phyloP scores from a whole-genome alignment of 495 filamentous ascomycete species.

The Baudoinia panamericana region DNA sequence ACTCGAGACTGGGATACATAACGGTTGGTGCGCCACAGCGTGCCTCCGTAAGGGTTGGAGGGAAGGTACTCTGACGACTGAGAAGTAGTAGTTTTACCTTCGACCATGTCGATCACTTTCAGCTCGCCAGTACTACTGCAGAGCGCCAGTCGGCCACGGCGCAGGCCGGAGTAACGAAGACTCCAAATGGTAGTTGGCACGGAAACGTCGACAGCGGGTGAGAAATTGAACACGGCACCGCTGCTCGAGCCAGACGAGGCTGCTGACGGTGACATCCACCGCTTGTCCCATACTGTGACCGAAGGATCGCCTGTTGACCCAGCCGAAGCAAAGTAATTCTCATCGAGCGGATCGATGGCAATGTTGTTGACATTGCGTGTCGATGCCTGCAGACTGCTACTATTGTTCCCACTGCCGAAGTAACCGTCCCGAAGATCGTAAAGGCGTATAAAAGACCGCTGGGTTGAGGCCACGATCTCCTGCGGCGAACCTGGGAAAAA shows the following conservation, averaged over 20 bases:
- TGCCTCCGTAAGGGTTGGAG: constrained; percentile 11
- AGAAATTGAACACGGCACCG: constrained; percentile 51
- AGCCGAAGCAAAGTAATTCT: constrained; percentile 92
- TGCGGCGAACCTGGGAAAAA: constrained; percentile 82
- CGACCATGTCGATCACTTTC: constrained; percentile 38
- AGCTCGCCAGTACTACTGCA: constrained; percentile 69
- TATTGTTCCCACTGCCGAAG: constrained; percentile 15
- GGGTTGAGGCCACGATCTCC: constrained; percentile 67
- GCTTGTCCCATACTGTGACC: constrained; percentile 81
- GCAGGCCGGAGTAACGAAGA: constrained; percentile 65
- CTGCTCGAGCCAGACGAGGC: constrained; percentile 29
- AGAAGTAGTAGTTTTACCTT: neutral
- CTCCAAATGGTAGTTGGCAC: constrained; percentile 49
- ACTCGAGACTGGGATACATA: constrained; percentile 9
- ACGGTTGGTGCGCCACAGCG: constrained; percentile 5
- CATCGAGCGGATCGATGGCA: constrained; percentile 75
- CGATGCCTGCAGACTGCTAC: constrained; percentile 42
- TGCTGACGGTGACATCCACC: constrained; percentile 42
- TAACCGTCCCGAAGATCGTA: constrained; percentile 59
- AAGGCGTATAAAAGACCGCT: constrained; percentile 72
- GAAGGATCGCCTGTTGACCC: constrained; percentile 50
- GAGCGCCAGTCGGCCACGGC: constrained; percentile 58
- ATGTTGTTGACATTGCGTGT: constrained; percentile 84
- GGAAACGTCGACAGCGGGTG: constrained; percentile 46
- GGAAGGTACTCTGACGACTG: constrained; percentile 4